Conservation (phyloP, 306 rosid genomes). For the Fragaria iinumae region DNA sequence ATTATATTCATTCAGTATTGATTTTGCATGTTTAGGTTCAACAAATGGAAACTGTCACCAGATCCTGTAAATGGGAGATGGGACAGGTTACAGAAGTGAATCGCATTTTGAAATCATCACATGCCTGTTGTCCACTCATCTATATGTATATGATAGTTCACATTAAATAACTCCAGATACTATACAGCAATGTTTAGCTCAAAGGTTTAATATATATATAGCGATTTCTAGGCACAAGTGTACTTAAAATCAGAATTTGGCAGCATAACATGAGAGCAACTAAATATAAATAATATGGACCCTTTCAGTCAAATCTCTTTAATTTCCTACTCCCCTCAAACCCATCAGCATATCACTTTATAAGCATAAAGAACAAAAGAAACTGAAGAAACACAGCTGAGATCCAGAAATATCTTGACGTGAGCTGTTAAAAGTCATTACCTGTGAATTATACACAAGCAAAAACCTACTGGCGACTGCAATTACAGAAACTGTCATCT, state of each 20-base stretch:
- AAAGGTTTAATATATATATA: not conserved
- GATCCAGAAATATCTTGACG: conserved; percentile 15
- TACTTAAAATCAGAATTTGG: not conserved
- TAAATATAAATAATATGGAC: not conserved
- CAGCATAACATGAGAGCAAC: not conserved
- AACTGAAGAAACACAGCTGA: conserved; percentile 21
- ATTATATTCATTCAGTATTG: not conserved
- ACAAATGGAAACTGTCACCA: not conserved
- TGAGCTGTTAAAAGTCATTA: conserved; percentile 34
- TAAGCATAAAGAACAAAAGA: conserved; percentile 7
- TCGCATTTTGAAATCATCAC: not conserved
- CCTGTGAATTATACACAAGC: conserved; percentile 76
- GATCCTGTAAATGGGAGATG: not conserved
- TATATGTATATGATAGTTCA: not conserved
- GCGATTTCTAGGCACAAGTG: not conserved
- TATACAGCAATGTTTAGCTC: not conserved
- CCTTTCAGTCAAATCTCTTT: not conserved
- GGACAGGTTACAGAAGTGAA: not conserved
- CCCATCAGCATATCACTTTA: not conserved
- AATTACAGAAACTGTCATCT: conserved; percentile 55
- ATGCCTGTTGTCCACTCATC: not conserved
- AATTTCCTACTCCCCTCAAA: not conserved
- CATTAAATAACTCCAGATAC: not conserved
- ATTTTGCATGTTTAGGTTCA: not conserved
- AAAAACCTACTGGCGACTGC: conserved; percentile 83